Conservation (phyloP, 164 flowering plant genomes). For the Tetrastigma voinierianum region DNA sequence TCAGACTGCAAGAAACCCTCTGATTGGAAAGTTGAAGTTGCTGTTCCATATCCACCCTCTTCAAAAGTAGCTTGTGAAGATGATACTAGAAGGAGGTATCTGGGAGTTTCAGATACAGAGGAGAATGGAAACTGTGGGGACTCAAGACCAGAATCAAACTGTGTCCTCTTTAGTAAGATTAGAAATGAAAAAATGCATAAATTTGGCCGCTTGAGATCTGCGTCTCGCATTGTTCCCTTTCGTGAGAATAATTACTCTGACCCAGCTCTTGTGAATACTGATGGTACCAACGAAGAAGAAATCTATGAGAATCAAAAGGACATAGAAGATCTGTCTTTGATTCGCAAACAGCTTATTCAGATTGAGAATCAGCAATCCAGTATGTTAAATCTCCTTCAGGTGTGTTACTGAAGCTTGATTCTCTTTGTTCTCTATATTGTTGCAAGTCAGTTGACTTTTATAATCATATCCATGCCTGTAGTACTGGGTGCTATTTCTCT, state of each 20-base stretch:
- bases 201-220: slow-evolving; percentile 43
- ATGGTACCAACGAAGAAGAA: slow-evolving; percentile 27
- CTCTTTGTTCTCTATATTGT: neutral
- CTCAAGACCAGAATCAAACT: slow-evolving; percentile 36
- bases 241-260: slow-evolving; percentile 33
- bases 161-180: slow-evolving; percentile 33
- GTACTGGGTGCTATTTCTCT: neutral
- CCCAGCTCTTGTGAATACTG: slow-evolving; percentile 30
- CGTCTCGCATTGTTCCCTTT: slow-evolving; percentile 74
- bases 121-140: slow-evolving; percentile 19
- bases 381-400: slow-evolving; percentile 84
- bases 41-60: slow-evolving; percentile 28
- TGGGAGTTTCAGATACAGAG: slow-evolving; percentile 13
- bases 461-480: neutral
- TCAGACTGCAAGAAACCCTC: slow-evolving; percentile 40
- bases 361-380: slow-evolving; percentile 89
- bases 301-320: slow-evolving; percentile 38
- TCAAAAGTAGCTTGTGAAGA: slow-evolving; percentile 20
- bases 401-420: slow-evolving; percentile 19
- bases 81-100: slow-evolving; percentile 19
- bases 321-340: slow-evolving; percentile 62
- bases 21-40: slow-evolving; percentile 48
- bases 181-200: slow-evolving; percentile 39
- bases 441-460: slow-evolving; percentile 4
- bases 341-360: slow-evolving; percentile 76